Conservation (phyloP, 83 land plant species). For the Picea engelmannii region DNA sequence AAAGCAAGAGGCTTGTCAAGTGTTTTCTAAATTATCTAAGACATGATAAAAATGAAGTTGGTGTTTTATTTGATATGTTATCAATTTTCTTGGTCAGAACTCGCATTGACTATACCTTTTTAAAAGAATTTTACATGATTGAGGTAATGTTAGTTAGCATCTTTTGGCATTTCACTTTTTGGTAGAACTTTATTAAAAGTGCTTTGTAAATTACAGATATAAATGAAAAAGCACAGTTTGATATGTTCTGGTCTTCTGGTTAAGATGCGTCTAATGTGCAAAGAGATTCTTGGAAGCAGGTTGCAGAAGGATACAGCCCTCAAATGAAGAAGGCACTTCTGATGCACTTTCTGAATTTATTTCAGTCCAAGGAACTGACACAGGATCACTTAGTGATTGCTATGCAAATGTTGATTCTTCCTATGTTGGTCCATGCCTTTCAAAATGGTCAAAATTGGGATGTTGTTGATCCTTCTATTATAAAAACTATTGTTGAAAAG, state of each 20-base stretch:
- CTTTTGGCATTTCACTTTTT: background rate
- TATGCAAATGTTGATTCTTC: conserved; percentile 99
- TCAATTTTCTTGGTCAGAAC: conserved; percentile 89
- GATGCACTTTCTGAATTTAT: conserved; percentile 77
- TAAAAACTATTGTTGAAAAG: conserved; percentile 95
- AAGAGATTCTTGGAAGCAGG: conserved; percentile 40
- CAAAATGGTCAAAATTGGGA: conserved; percentile 94
- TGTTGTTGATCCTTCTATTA: conserved; percentile 81
- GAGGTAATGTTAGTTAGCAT: conserved; percentile 64
- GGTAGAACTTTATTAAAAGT: background rate
- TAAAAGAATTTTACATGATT: conserved; percentile 91
- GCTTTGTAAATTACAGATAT: background rate
- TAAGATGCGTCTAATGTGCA: background rate
- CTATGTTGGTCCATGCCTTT: conserved; percentile 94
- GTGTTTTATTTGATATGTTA: conserved; percentile 89
- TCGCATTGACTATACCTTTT: conserved; percentile 92
- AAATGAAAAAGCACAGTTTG: background rate
- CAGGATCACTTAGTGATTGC: conserved; percentile 92
- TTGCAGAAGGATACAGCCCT: conserved; percentile 96
- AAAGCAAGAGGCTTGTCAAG: conserved; percentile 96
- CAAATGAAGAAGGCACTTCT: conserved; percentile 86
- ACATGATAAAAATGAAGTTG: conserved; percentile 90
- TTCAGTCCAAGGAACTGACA: conserved; percentile 79
- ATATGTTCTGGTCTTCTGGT: background rate
- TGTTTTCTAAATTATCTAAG: conserved; percentile 95